A percentile compares a stretch with the other conserved stretches of the same genome.
Conservation (phyloP, 2,329 filamentous ascomycete species). For the Pseudonectria buxi region DNA sequence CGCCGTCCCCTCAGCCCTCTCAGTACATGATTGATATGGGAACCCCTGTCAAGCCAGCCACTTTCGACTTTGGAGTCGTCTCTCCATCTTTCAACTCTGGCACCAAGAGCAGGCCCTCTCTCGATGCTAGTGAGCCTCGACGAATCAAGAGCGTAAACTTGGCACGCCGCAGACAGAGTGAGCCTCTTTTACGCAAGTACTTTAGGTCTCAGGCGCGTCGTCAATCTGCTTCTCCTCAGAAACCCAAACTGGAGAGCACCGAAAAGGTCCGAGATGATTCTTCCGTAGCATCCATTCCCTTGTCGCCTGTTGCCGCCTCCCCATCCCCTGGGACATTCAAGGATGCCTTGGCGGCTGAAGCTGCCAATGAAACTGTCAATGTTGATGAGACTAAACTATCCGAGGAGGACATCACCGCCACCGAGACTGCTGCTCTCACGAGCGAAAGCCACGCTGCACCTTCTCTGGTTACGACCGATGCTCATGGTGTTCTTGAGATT, state of each 20-base stretch:
- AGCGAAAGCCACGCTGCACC: neutral
- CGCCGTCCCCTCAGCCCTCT: slow-evolving; percentile 8
- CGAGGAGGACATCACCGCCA: neutral
- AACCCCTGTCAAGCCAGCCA: slow-evolving; percentile 4
- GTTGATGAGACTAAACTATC: neutral
- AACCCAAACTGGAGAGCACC: slow-evolving; percentile 15
- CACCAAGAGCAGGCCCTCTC: slow-evolving; percentile 21
- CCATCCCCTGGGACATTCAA: neutral
- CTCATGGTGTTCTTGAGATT: slow-evolving; percentile 24
- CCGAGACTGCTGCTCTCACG: neutral
- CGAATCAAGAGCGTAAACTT: slow-evolving; percentile 17
- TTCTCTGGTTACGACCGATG: slow-evolving; percentile 2
- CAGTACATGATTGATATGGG: slow-evolving; percentile 5
- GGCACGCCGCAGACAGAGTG: slow-evolving; percentile 26
- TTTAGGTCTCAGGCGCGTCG: slow-evolving; percentile 19
- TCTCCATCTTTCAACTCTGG: slow-evolving; percentile 22
- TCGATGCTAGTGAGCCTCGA: slow-evolving; percentile 12
- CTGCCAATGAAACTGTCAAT: neutral
- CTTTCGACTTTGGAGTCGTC: slow-evolving; percentile 23
- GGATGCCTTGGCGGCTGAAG: neutral
- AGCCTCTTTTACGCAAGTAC: slow-evolving; percentile 26
- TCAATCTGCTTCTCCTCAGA: slow-evolving; percentile 23
- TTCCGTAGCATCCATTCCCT: slow-evolving; percentile 6
- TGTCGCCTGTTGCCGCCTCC: neutral
- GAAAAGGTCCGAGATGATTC: slow-evolving; percentile 11